A percentile compares a stretch with the other conserved stretches of the same genome.
phyloP scores from a whole-genome alignment of 805 yeast genomes.

The Suhomyces tanzawaensis region DNA sequence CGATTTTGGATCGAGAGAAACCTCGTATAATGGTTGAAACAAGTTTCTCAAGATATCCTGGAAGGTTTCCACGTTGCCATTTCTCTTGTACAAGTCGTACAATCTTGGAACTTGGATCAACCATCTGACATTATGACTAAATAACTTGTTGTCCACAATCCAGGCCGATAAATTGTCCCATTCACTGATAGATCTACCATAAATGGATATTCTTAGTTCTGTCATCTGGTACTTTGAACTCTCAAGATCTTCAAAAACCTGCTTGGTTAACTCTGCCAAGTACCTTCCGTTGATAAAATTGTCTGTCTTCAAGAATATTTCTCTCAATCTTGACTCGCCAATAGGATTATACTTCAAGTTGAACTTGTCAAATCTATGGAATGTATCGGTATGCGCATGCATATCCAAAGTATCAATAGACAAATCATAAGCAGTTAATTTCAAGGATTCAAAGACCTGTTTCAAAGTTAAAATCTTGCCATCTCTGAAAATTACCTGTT shows the following conservation, averaged over 20 bases:
- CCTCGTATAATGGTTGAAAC: slow-evolving; percentile 88
- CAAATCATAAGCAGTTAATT: slow-evolving; percentile 89
- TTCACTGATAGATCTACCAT: slow-evolving; percentile 85
- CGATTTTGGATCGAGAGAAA: slow-evolving; percentile 73
- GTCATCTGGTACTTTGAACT: slow-evolving; percentile 96
- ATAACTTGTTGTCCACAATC: slow-evolving; percentile 89
- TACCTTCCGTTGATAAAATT: slow-evolving; percentile 86
- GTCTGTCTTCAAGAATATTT: slow-evolving; percentile 93
- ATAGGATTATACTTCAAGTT: slow-evolving; percentile 96
- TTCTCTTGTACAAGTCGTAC: slow-evolving; percentile 82
- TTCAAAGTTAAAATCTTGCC: slow-evolving; percentile 79
- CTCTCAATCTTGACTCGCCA: slow-evolving; percentile 96
- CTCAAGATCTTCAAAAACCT: slow-evolving; percentile 92
- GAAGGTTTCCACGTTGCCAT: slow-evolving; percentile 67
- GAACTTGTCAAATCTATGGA: slow-evolving; percentile 97
- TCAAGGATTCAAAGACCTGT: slow-evolving; percentile 89
- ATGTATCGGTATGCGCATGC: slow-evolving; percentile 99
- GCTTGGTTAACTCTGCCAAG: slow-evolving; percentile 89
- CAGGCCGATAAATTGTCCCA: slow-evolving; percentile 96
- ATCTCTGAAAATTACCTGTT: slow-evolving; percentile 91
- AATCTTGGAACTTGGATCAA: slow-evolving; percentile 91
- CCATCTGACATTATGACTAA: slow-evolving; percentile 96
- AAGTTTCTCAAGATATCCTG: slow-evolving; percentile 75
- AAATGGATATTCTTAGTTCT: slow-evolving; percentile 91
- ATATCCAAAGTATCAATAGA: slow-evolving; percentile 96